Evolutionary conservation across 768 basidiomycete genomes (phyloP).

Genomic region (Hemileccinum impolitum): DNA sequence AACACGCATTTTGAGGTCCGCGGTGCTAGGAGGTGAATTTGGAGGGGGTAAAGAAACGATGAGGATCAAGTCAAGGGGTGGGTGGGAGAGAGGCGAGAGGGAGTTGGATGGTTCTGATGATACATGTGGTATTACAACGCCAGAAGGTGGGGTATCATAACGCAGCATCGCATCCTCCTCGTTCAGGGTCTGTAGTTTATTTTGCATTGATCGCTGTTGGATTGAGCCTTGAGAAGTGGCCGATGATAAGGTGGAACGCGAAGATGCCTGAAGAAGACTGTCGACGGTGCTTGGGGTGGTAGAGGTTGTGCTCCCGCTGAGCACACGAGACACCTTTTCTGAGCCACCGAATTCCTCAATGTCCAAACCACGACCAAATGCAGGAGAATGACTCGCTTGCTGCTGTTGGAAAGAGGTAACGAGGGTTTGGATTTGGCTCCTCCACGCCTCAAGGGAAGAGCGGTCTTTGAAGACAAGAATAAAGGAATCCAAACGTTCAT

Average conservation of each 20-base stretch:
- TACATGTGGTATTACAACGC: conserved; percentile 65
- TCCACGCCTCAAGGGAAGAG: conserved; percentile 87
- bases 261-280: conserved; percentile 63
- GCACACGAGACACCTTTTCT: conserved; percentile 72
- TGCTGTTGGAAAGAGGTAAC: conserved; percentile 68
- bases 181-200: conserved; percentile 61
- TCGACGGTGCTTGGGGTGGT: conserved; percentile 59
- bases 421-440: conserved; percentile 72
- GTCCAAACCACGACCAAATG: conserved; percentile 41
- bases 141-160: conserved; percentile 49
- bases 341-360: conserved; percentile 79
- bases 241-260: conserved; percentile 70
- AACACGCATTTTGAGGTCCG: conserved; percentile 83
- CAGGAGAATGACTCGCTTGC: conserved; percentile 35
- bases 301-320: conserved; percentile 67
- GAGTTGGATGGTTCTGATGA: conserved; percentile 77
- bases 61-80: conserved; percentile 88
- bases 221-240: conserved; percentile 67
- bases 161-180: conserved; percentile 66
- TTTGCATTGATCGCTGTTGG: conserved; percentile 33
- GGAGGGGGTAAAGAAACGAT: conserved; percentile 84
- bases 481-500: conserved; percentile 89
- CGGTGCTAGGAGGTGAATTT: conserved; percentile 67
- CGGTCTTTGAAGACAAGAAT: conserved; percentile 94
- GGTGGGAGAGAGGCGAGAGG: conserved; percentile 77